Evolutionary conservation across 2,329 filamentous ascomycete species (phyloP).

Genomic region (Fusarium sublunatum): DNA sequence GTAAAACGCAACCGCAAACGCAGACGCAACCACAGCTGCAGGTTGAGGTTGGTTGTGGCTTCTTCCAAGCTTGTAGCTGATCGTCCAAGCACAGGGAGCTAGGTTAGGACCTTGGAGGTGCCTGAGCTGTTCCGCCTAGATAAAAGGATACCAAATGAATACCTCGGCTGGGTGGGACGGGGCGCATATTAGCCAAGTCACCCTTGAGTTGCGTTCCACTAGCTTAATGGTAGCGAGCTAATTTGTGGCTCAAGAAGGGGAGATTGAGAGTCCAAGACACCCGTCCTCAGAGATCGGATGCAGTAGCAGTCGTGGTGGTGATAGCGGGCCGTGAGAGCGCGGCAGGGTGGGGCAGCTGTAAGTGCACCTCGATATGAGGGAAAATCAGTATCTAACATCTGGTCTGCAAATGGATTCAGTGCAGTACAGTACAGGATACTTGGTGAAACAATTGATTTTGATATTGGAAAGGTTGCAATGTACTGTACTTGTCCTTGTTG

Average conservation of each 20-base stretch:
- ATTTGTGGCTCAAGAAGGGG: constrained; percentile 39
- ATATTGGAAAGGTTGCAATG: neutral
- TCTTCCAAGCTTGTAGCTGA: constrained; percentile 33
- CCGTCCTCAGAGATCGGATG: constrained; percentile 10
- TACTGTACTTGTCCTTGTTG: constrained; percentile 38
- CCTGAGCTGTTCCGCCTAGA: neutral
- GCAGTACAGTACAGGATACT: neutral
- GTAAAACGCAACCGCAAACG: constrained; percentile 3
- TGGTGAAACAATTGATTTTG: constrained; percentile 10
- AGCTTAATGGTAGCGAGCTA: constrained; percentile 28
- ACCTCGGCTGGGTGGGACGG: neutral
- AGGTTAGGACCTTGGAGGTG: too few relatives aligned
- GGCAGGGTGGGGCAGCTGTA: constrained; percentile 19
- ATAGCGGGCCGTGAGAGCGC: constrained; percentile 35
- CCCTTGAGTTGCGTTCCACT: constrained; percentile 16
- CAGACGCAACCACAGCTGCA: constrained; percentile 12
- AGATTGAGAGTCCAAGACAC: constrained; percentile 16
- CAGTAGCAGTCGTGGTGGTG: constrained; percentile 21
- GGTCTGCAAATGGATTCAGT: neutral
- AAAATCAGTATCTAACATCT: neutral
- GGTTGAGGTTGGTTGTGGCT: constrained; percentile 17
- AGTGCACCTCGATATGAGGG: neutral
- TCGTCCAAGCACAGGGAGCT: constrained; percentile 25
- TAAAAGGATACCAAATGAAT: constrained; percentile 14
- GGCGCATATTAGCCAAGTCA: neutral